These are phyloP conservation scores for Triticum turgidum DNA, from an alignment of 176 grass and related monocot genomes.

Conservation along the genomic window DNA sequence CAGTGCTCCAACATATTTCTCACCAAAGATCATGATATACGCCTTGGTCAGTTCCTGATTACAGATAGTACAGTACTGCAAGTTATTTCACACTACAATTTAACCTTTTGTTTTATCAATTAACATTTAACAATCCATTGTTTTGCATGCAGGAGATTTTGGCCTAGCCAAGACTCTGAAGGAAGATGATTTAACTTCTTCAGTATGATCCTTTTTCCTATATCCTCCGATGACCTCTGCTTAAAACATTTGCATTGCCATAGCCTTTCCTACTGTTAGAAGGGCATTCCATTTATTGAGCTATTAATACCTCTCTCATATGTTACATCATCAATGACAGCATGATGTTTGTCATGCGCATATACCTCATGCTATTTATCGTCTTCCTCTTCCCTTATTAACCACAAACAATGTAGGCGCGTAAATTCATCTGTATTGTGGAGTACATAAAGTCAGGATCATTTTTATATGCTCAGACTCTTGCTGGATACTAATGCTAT, in stretches of 20 bases:
- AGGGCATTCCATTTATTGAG: not conserved
- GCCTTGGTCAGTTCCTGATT: conserved; percentile 74
- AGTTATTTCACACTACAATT: not conserved
- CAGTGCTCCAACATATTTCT: conserved; percentile 99
- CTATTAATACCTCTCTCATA: not conserved
- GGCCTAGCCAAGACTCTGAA: conserved; percentile 93
- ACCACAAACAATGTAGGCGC: not conserved
- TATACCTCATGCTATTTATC: conserved; percentile 9
- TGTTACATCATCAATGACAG: not conserved
- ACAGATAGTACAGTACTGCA: conserved; percentile 7
- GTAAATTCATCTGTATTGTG: conserved; percentile 10
- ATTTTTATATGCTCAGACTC: not conserved
- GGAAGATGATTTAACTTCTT: conserved; percentile 94
- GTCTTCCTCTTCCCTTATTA: not conserved
- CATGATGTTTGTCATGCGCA: not conserved
- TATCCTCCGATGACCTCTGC: not conserved
- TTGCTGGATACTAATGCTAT: not conserved
- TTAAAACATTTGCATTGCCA: not conserved
- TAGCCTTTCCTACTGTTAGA: not conserved
- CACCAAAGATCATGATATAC: conserved; percentile 92
- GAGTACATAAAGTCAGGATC: not conserved
- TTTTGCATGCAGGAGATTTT: conserved; percentile 80
- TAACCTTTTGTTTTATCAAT: not conserved
- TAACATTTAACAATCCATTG: conserved; percentile 26
- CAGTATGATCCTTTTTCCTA: conserved; percentile 49